These are phyloP conservation scores for Picea abies DNA, from an alignment of 83 land plant species.

Conservation along the genomic window DNA sequence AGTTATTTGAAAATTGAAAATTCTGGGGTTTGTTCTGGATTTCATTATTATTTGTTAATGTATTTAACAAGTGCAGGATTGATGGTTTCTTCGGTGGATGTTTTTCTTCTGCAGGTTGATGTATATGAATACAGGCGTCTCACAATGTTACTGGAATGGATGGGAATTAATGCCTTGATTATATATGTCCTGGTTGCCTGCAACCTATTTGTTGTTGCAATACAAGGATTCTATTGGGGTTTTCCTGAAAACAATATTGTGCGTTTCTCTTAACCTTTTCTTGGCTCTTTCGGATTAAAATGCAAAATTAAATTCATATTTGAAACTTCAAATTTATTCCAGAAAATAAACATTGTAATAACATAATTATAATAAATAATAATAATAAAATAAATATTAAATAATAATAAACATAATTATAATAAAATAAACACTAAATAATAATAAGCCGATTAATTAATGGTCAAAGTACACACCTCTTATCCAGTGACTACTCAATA, in stretches of 20 bases:
- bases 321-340: not conserved
- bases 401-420: no score
- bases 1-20: not conserved
- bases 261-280: constrained; percentile 3
- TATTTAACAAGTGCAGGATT: not conserved
- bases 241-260: constrained; percentile 68
- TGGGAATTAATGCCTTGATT: constrained; percentile 71
- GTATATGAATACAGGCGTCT: constrained; percentile 44
- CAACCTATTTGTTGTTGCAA: constrained; percentile 45
- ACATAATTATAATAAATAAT: no score
- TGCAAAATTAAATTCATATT: not conserved
- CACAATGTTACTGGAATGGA: constrained; percentile 57
- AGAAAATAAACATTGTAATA: not conserved
- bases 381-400: no score
- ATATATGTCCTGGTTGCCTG: constrained; percentile 62
- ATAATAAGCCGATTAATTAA: no score
- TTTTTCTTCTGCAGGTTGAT: constrained; percentile 55
- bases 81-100: not conserved
- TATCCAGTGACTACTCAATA: no score
- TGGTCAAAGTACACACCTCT: no score
- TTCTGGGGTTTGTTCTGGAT: not conserved
- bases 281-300: not conserved
- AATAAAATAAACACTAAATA: no score
- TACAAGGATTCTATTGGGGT: constrained; percentile 84
- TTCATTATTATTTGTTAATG: not conserved